These are phyloP conservation scores for Silybum marianum DNA, from an alignment of 129 eudicot genomes.

Conservation along the genomic window DNA sequence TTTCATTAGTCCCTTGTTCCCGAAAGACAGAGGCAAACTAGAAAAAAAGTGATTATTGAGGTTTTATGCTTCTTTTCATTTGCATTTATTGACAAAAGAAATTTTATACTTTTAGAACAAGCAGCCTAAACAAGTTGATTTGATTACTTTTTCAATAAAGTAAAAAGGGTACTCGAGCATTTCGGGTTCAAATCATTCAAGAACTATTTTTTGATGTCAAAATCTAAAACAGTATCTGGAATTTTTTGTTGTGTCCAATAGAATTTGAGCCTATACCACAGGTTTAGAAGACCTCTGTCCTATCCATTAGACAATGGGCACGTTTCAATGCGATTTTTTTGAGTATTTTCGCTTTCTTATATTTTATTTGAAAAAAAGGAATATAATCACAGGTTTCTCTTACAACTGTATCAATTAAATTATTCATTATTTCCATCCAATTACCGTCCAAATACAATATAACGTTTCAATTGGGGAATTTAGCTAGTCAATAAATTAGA, in stretches of 20 bases:
- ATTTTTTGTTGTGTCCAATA: neutral
- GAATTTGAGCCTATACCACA: neutral
- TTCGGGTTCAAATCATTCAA: neutral
- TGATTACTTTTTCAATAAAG: neutral
- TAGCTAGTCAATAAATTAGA: neutral
- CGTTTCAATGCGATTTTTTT: neutral
- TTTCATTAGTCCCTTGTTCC: neutral
- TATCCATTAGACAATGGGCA: neutral
- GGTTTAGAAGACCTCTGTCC: constrained; percentile 2
- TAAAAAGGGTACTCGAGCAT: neutral
- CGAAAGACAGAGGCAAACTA: neutral
- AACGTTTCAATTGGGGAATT: neutral
- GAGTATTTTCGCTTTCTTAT: neutral
- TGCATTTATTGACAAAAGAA: neutral
- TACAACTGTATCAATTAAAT: neutral
- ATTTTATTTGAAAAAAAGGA: neutral
- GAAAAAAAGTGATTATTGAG: neutral
- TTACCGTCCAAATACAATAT: neutral
- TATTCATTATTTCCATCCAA: neutral
- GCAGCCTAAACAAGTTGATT: neutral
- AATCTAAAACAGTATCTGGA: too few relatives aligned
- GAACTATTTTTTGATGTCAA: neutral
- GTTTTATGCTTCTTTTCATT: neutral
- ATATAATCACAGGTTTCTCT: neutral
- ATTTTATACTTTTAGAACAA: neutral